Base-by-base conservation (phyloP, 2,329 filamentous ascomycete genomes). In the Xylariaceae sp. region DNA sequence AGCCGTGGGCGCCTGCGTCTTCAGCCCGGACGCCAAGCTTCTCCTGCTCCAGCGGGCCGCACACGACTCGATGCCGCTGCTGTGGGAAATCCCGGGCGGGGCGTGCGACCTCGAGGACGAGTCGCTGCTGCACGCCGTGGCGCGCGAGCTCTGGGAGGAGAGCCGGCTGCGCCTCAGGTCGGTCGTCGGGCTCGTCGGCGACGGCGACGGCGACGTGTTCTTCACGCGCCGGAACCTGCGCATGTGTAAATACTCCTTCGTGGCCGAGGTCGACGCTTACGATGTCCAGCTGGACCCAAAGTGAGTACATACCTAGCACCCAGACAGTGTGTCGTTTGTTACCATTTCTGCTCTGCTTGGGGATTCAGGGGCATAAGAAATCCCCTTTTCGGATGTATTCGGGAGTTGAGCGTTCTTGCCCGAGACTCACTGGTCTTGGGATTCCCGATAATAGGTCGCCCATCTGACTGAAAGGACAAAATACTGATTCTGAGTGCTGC, bases 21-120 rank as follows among this genome's bases (percentile, higher is more conserved):
- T 73, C 50, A 60, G 68, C 49, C 23, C 53, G 9, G 57, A 51
- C 7, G 56, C 44, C 60, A 66, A 65, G 43, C 59, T 77, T n/a
- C 70, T 77, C n/a, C 64, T 78, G 2, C 59, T 77, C 4, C 75
- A 76, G 59, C 73, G 74, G 48, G 72, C 74, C 14, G 58, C 68
- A 7, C 63, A 65, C 49, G 74, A 75, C 56, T 71, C 65, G 3
- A 64, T 71, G 55, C 76, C 76, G 4, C 52, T 69, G 46, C 61
- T 59, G 16, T 79, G 77, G 77, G 77, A 79, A 63, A 56, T 73
- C 12, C 77, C 76, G 0, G 77, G 77, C 10, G 77, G 77, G 20
- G 68, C 66, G 3, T 68, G 68, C 49, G 75, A 79, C 51, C 50
- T 57, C 14, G 69, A 71, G 4, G 77, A 79, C 53, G 48, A 58